These are phyloP conservation scores for Cryphonectria naterciae DNA, from an alignment of 2,329 filamentous ascomycete genomes.

Conservation along the genomic window DNA sequence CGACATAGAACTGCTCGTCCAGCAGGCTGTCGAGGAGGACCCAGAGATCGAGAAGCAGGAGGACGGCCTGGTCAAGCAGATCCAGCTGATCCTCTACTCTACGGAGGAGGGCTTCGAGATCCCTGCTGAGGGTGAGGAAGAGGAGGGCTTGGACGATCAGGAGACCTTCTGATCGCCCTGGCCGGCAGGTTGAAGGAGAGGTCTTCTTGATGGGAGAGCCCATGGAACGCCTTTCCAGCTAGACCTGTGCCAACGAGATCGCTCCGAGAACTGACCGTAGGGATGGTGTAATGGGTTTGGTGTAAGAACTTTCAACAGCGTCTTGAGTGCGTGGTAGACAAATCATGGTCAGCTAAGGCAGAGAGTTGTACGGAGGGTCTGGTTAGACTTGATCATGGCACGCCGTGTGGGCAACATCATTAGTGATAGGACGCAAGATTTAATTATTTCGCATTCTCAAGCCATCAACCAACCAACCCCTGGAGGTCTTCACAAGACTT, in stretches of 20 bases:
- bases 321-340: conserved; percentile 1
- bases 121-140: conserved; percentile 78
- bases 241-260: background rate
- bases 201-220: background rate
- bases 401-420: conserved; percentile 15
- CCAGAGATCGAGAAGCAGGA: conserved; percentile 94
- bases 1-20: conserved; percentile 93
- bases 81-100: conserved; percentile 95
- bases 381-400: conserved; percentile 7
- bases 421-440: conserved; percentile 21
- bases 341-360: background rate
- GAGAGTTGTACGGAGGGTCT: conserved; percentile 1
- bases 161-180: conserved; percentile 68
- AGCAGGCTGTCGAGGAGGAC: conserved; percentile 90
- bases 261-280: background rate
- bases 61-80: conserved; percentile 88
- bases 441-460: conserved; percentile 10
- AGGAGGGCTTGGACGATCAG: conserved; percentile 72
- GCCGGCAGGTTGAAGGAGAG: background rate
- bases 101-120: conserved; percentile 95
- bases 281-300: conserved; percentile 16
- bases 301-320: conserved; percentile 11
- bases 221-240: background rate
- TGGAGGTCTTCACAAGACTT: background rate
- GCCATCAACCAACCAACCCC: background rate